Base-by-base conservation (phyloP, 169 alveolate genomes). In the Eimeria necatrix region DNA sequence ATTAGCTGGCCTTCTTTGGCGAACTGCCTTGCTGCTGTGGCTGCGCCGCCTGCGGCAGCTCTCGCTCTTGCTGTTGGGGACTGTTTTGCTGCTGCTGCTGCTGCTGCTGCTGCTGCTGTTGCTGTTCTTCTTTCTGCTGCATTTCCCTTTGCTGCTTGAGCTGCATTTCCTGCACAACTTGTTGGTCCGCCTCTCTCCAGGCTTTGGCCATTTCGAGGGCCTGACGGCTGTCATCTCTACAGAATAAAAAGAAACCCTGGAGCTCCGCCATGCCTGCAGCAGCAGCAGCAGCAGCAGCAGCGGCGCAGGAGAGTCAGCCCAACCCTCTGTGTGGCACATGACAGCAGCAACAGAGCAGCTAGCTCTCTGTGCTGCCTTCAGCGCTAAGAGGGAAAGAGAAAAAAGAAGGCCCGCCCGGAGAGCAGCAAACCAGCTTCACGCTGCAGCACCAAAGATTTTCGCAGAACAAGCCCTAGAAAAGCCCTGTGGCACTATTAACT, bases 251-350 rank as follows among this genome's bases (percentile, higher is more conserved):
- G 96, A 96, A 97, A 7, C 98, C 97, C 70, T 97, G 97, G 6
- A 97, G 95, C 85, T 97, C 98, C 5, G 98, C 98, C 98, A 97
- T 97, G 32, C 97, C 96, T 93, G 93, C n/a, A 32, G 60, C 9
- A 26, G 71, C 68, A 52, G 4, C 3, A 14, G 60, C 91, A 24
- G 22, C 70, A 48, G 32, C 7, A 46, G 56, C 18, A 41, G 70
- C 74, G 51, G 18, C 61, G 5, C 24, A 76, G 41, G 16, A 32
- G 8, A 76, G 61, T 32, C n/a, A 8, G 52, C 32, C 1, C 6
- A 76, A n/a, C n/a, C n/a, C n/a, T n/a, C n/a, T n/a, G n/a, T n/a
- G n/a, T n/a, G 64, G 14, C 64, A 14, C 64, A 56, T 56, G 8
- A 56, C 20, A 74, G 85, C 85, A 46, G 85, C 85, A 74, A 74